Percentiles rank a stretch among this genome's conserved stretches.
Evolutionary conservation across 495 filamentous ascomycete species (phyloP).

Genomic region (Geopyxis carbonaria): DNA sequence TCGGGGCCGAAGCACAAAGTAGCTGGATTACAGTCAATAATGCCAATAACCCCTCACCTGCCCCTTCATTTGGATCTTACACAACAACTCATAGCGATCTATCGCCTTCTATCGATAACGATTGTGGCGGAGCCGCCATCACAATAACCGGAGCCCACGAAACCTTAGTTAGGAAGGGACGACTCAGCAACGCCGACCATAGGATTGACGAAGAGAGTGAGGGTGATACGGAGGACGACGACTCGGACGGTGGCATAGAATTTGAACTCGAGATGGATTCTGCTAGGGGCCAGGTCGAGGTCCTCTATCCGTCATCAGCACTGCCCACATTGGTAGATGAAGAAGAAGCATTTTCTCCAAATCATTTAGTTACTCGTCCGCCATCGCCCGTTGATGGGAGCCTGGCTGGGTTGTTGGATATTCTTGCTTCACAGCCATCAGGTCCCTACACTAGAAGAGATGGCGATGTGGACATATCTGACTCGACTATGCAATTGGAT

Average conservation of each 20-base stretch:
- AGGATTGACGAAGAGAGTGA: not conserved
- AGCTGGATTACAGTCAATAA: too few relatives aligned
- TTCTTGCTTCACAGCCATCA: not conserved
- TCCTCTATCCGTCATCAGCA: not conserved
- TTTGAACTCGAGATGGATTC: conserved; percentile 2
- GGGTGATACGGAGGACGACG: not conserved
- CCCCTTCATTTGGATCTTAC: not conserved
- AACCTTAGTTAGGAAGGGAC: not conserved
- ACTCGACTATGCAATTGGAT: conserved; percentile 1
- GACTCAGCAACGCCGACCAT: not conserved
- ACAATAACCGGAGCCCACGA: not conserved
- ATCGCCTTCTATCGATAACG: not conserved
- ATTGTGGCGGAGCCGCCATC: not conserved
- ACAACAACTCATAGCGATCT: not conserved
- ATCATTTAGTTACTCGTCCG: not conserved
- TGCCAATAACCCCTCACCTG: too few relatives aligned
- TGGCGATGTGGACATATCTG: not conserved
- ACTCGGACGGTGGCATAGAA: not conserved
- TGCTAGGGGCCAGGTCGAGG: not conserved
- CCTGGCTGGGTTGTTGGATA: not conserved
- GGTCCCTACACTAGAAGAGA: not conserved
- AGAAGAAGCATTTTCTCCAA: not conserved
- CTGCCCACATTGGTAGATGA: conserved; percentile 2
- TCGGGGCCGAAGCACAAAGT: too few relatives aligned
- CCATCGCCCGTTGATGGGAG: conserved; percentile 1